Base-by-base conservation (phyloP, 2,329 filamentous ascomycete genomes). In the Arthrobotrys musiformis region DNA sequence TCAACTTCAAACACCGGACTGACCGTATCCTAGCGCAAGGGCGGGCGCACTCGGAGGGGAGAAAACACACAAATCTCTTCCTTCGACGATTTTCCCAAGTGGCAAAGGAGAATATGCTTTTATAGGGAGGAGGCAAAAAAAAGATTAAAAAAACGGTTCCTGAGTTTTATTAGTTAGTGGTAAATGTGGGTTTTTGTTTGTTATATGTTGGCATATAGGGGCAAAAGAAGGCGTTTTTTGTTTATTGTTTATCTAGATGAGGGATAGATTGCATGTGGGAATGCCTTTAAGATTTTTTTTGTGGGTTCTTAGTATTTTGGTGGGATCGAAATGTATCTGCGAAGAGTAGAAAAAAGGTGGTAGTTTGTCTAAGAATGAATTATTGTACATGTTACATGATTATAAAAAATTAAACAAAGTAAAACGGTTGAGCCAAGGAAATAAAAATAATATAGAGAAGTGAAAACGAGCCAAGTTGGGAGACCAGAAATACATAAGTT, bases 1-100 rank as follows among this genome's bases (percentile, higher is more conserved):
- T 70, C 66, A 70, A 61, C 60, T 61, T 70, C 73, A 77, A 77
- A 77, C 66, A 62, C 66, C 40, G 66, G 73, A 64, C 58, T 66
- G 64, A 24, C 48, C 48, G 58, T 46, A 77, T 66, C 66, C 73
- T 60, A 62, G 73, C 66, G 52, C 73, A 67, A 70, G 72, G 72
- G 63, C 62, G 70, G 61, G 70, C 70, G 63, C 54, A 48, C 54
- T 69, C 33, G 56, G 61, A 74, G 54, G 62, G 63, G n/a, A n/a
- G n/a, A n/a, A n/a, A n/a, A n/a, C n/a, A 40, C 24, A 63, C 54
- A 62, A 56, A 63, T 48, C 66, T 56, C 33, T 17, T 35, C 30
- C 33, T 17, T 35, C 30, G 44, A 22, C 33, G 33, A n/a, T n/a
- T n/a, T n/a, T n/a, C n/a, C n/a, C n/a, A 61, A 42, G 37, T 42